Evolutionary conservation across 352 stramenopile genomes (phyloP).

Genomic region (Phytopythium helicoides): DNA sequence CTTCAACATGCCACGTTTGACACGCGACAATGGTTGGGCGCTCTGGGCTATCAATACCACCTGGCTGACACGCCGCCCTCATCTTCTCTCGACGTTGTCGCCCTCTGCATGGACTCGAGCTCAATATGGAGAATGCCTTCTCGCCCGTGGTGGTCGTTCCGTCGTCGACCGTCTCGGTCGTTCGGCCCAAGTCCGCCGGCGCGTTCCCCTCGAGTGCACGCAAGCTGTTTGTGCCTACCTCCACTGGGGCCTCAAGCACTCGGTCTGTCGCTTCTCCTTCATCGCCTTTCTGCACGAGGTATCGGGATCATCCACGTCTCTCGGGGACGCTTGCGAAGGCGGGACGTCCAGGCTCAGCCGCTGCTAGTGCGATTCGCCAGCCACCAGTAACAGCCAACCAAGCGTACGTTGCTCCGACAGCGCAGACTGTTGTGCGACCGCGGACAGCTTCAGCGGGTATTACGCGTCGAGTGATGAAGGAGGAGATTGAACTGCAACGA

Average conservation of each 20-base stretch:
- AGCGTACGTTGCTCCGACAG: slow-evolving; percentile 3
- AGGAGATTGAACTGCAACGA: slow-evolving; percentile 60
- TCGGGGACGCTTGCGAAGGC: neutral
- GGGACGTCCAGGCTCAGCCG: neutral
- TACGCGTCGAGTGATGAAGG: slow-evolving; percentile 36
- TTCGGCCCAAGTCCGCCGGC: slow-evolving; percentile 21
- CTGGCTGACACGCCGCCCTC: no score
- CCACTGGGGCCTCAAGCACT: neutral
- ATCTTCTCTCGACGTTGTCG: neutral
- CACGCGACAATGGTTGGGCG: no score
- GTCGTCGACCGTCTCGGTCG: neutral
- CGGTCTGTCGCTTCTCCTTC: neutral
- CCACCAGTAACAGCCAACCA: neutral
- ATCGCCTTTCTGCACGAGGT: slow-evolving; percentile 1
- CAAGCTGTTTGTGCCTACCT: slow-evolving; percentile 14
- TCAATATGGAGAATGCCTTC: slow-evolving; percentile 7
- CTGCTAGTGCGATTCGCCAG: neutral
- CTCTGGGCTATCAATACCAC: no score
- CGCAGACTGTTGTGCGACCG: slow-evolving; percentile 12
- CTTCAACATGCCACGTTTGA: no score
- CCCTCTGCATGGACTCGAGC: neutral
- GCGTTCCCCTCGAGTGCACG: slow-evolving; percentile 20
- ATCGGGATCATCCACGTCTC: neutral
- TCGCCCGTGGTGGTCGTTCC: neutral
- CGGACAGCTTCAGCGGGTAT: slow-evolving; percentile 14